Conservation (phyloP, 2,329 filamentous ascomycete genomes). For the Fusarium sp. region DNA sequence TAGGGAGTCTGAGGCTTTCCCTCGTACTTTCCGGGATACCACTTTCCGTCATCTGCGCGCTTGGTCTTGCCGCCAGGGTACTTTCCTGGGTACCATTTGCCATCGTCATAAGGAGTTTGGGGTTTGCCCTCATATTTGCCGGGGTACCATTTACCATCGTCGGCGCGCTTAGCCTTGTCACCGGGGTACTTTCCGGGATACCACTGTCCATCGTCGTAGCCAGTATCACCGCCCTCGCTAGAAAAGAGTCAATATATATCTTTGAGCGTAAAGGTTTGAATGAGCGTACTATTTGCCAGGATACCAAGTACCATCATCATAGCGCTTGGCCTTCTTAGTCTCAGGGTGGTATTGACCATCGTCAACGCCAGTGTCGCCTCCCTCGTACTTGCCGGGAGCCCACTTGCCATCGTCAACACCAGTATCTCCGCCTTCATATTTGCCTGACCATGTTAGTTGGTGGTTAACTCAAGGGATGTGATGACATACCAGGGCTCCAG, state of each 20-base stretch:
- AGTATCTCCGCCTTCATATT: slow-evolving; percentile 23
- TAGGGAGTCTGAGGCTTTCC: slow-evolving; percentile 15
- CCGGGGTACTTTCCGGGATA: slow-evolving; percentile 27
- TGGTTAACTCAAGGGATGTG: accelerated
- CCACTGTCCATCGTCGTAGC: slow-evolving; percentile 17
- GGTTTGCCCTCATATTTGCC: slow-evolving; percentile 12
- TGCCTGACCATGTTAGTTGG: not conserved
- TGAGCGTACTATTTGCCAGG: slow-evolving; percentile 23
- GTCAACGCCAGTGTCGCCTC: not conserved
- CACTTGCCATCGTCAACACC: slow-evolving; percentile 20
- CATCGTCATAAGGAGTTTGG: not conserved
- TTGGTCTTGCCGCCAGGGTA: slow-evolving; percentile 4
- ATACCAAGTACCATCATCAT: slow-evolving; percentile 16
- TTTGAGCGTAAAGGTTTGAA: not conserved
- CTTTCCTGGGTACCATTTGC: slow-evolving; percentile 18
- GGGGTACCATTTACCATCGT: slow-evolving; percentile 5
- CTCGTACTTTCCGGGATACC: slow-evolving; percentile 5
- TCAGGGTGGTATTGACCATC: slow-evolving; percentile 14
- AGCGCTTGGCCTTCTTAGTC: slow-evolving; percentile 13
- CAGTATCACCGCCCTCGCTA: slow-evolving; percentile 1
- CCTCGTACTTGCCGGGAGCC: slow-evolving; percentile 35
- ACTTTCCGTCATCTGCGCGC: not conserved
- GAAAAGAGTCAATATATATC: not conserved
- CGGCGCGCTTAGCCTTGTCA: not conserved
- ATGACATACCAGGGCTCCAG: slow-evolving; percentile 3